These are phyloP conservation scores for Cymbidium sinense DNA, from an alignment of 106 monocot species.

Conservation along the genomic window DNA sequence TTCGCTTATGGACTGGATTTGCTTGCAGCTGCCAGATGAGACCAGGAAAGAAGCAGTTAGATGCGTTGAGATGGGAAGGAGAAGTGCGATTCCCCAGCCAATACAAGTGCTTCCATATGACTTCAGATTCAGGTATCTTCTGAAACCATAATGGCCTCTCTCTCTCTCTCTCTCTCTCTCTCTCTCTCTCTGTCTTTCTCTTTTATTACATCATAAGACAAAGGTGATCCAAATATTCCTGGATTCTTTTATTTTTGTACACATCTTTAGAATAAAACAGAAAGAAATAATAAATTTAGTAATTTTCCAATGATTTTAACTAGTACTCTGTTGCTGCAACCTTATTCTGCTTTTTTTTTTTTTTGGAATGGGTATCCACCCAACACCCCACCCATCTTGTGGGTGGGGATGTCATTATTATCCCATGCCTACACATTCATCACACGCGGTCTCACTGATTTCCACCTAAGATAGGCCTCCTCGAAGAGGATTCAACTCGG, in stretches of 20 bases:
- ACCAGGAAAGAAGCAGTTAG: slow-evolving; percentile 48
- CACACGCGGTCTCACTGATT: no score
- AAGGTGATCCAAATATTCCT: neutral
- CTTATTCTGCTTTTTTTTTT: no score
- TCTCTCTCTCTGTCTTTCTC: no score
- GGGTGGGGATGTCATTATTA: no score
- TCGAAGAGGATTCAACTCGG: no score
- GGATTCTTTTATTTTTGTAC: neutral
- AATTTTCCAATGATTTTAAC: no score
- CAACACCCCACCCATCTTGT: no score
- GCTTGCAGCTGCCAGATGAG: slow-evolving; percentile 55
- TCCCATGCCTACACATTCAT: no score
- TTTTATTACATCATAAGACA: slow-evolving; percentile 1
- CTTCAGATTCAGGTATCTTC: slow-evolving; percentile 31
- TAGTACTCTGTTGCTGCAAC: no score
- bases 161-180: neutral
- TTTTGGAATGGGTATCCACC: no score
- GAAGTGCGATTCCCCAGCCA: slow-evolving; percentile 6
- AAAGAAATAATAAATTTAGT: neutral
- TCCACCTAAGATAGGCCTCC: no score
- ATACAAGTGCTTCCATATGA: slow-evolving; percentile 23
- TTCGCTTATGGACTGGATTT: slow-evolving; percentile 86
- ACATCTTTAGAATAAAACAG: slow-evolving; percentile 18
- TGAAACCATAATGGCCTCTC: slow-evolving; percentile 4
- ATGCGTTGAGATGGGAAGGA: slow-evolving; percentile 20